Percentiles rank a stretch among this genome's conserved stretches.
Evolutionary conservation across 2,329 filamentous ascomycete genomes (phyloP).

Genomic region (Pyrenophora teres): DNA sequence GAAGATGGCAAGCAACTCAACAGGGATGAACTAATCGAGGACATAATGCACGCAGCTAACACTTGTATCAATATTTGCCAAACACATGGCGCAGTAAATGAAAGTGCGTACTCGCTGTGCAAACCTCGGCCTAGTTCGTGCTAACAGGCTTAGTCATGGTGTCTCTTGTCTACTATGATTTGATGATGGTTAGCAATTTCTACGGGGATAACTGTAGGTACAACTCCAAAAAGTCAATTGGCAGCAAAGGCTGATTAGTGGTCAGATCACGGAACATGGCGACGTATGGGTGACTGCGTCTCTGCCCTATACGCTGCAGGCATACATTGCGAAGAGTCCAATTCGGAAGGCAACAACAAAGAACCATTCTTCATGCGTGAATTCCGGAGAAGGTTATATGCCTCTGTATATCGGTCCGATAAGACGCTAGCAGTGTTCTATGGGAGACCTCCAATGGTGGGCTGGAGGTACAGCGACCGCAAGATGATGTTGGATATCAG

Average conservation of each 20-base stretch:
- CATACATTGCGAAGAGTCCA: conserved; percentile 42
- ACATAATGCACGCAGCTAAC: conserved; percentile 43
- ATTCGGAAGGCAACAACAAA: conserved; percentile 20
- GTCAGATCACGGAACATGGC: conserved; percentile 44
- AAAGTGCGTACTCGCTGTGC: conserved; percentile 15
- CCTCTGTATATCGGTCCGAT: conserved; percentile 38
- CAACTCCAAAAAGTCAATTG: neutral
- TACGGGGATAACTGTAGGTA: conserved; percentile 44
- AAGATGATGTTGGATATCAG: conserved; percentile 40
- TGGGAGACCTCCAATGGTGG: conserved; percentile 44
- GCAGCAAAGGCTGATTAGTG: conserved; percentile 7
- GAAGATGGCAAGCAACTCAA: conserved; percentile 38
- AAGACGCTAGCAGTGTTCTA: conserved; percentile 44
- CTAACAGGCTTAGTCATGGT: conserved; percentile 32
- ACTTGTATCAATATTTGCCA: conserved; percentile 45
- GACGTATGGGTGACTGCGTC: conserved; percentile 38
- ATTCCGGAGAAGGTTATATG: conserved; percentile 35
- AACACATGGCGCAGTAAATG: conserved; percentile 43
- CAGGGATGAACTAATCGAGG: conserved; percentile 40
- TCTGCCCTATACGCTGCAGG: conserved; percentile 38
- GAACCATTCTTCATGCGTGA: conserved; percentile 43
- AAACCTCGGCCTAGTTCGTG: neutral
- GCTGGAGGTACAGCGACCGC: conserved; percentile 40
- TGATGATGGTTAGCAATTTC: conserved; percentile 39
- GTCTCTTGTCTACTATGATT: conserved; percentile 39